These are phyloP conservation scores for Colletotrichum agaves DNA, from an alignment of 2,329 filamentous ascomycete genomes.

Conservation along the genomic window DNA sequence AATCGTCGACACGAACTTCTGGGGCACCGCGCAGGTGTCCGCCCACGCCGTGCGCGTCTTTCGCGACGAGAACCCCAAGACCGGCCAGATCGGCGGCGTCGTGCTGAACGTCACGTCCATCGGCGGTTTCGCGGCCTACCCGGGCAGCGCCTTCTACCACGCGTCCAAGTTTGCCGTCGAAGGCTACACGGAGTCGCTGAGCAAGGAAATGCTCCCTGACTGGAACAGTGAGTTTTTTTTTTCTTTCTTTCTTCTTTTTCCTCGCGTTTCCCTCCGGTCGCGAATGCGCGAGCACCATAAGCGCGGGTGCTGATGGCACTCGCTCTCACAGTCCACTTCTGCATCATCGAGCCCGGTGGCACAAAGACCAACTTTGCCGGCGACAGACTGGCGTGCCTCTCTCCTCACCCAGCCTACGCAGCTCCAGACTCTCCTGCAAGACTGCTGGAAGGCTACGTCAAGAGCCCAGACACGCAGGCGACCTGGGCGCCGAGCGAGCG, in stretches of 20 bases:
- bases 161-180: conserved; percentile 57
- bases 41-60: conserved; percentile 50
- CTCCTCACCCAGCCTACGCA: conserved; percentile 52
- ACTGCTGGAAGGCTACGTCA: conserved; percentile 7
- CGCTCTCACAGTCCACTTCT: conserved; percentile 49
- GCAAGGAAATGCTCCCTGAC: conserved; percentile 53
- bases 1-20: conserved; percentile 17
- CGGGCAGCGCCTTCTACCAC: conserved; percentile 52
- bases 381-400: conserved; percentile 38
- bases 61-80: conserved; percentile 46
- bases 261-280: background rate
- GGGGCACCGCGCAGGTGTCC: background rate
- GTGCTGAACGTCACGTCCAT: conserved; percentile 67
- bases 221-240: conserved; percentile 54
- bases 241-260: no score
- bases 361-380: conserved; percentile 49
- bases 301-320: background rate
- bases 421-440: conserved; percentile 46
- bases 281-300: background rate
- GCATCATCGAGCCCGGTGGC: conserved; percentile 54
- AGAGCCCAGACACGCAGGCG: conserved; percentile 14
- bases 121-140: conserved; percentile 52
- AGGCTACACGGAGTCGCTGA: conserved; percentile 58
- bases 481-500: conserved; percentile 4
- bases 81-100: conserved; percentile 55